phyloP scores from a whole-genome alignment of 169 alveolate genomes.

The Eimeria acervulina region DNA sequence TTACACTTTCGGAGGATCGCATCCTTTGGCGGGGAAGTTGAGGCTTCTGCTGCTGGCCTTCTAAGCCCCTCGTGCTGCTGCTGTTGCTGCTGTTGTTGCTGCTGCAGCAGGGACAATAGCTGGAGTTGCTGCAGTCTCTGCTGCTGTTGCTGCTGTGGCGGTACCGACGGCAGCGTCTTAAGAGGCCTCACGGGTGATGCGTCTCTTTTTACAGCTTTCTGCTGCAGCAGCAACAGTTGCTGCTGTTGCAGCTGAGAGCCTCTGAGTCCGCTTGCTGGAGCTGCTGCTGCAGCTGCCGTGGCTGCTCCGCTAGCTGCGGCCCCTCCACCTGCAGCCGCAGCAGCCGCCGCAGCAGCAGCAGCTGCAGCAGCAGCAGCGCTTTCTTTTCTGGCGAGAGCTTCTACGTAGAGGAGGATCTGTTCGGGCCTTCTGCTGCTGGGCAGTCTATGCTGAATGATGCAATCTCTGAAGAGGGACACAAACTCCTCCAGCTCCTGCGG shows the following conservation, averaged over 20 bases:
- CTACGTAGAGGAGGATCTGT: slow-evolving; percentile 65
- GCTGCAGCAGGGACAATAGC: slow-evolving; percentile 61
- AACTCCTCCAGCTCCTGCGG: slow-evolving; percentile 70
- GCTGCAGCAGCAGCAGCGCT: slow-evolving; percentile 73
- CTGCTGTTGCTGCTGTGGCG: slow-evolving; percentile 63
- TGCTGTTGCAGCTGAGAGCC: slow-evolving; percentile 58
- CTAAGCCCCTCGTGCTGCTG: slow-evolving; percentile 57
- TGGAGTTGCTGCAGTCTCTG: slow-evolving; percentile 71
- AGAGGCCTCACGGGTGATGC: slow-evolving; percentile 51
- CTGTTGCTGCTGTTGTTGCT: slow-evolving; percentile 66
- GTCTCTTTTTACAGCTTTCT: slow-evolving; percentile 28
- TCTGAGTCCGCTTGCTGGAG: slow-evolving; percentile 25
- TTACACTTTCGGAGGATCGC: slow-evolving; percentile 60
- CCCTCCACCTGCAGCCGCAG: slow-evolving; percentile 36
- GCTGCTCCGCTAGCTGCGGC: slow-evolving; percentile 19
- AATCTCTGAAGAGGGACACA: slow-evolving; percentile 55
- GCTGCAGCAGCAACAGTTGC: slow-evolving; percentile 38
- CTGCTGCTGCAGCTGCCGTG: slow-evolving; percentile 17
- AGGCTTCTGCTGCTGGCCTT: slow-evolving; percentile 58
- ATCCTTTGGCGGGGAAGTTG: slow-evolving; percentile 59
- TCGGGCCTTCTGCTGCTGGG: slow-evolving; percentile 76
- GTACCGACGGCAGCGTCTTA: slow-evolving; percentile 20
- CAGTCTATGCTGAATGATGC: slow-evolving; percentile 70
- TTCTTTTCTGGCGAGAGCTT: slow-evolving; percentile 55
- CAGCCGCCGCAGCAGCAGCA: slow-evolving; percentile 65